Evolutionary conservation across 495 filamentous ascomycete genomes (phyloP), one percentile per base, ranked within the genome.

Genomic region (Aspergillus heteromorphus): DNA sequence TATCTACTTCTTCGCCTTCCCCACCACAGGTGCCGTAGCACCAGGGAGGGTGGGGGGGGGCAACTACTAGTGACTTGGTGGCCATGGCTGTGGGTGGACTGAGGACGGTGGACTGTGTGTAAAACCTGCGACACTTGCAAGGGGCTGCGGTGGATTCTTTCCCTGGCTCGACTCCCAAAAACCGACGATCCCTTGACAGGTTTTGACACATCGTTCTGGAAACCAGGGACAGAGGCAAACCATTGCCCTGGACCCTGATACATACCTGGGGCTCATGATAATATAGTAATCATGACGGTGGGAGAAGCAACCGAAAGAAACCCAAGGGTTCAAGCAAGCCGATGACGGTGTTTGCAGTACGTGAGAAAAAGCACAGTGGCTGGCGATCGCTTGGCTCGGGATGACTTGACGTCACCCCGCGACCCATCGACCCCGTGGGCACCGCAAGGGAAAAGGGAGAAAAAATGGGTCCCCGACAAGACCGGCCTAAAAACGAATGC

Each of bases 121-220:
- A 27, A 3, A 3, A 27, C 23, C 23, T 27, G 23, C 23, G 23
- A 27, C 23, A 27, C 7, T 7, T 27, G 23, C 4, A 3, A 3
- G n/a, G 8, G n/a, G 34, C 34, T 3, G 11, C n/a, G 34, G n/a
- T 38, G 34, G 34, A n/a, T 4, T n/a, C 5, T n/a, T 13, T 38
- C n/a, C 3, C n/a, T n/a, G 8, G 13, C 11, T 38, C 8, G n/a
- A n/a, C 34, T 13, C 13, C 11, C n/a, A 9, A 38, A 14, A 13
- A 13, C n/a, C 11, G 11, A 14, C 13, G 34, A 38, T 38, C 34
- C 34, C 23, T 53, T 59, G 56, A 55, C 57, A 54, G 40, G 21
- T 52, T 58, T 60, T 54, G 18, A 51, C 53, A n/a, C 21, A 9
- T 40, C 6, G 2, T 61, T 65, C 61, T 59, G 54, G 59, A 60